Conservation (phyloP, 1,284 basidiomycete genomes). For the Cryptococcus sp. region DNA sequence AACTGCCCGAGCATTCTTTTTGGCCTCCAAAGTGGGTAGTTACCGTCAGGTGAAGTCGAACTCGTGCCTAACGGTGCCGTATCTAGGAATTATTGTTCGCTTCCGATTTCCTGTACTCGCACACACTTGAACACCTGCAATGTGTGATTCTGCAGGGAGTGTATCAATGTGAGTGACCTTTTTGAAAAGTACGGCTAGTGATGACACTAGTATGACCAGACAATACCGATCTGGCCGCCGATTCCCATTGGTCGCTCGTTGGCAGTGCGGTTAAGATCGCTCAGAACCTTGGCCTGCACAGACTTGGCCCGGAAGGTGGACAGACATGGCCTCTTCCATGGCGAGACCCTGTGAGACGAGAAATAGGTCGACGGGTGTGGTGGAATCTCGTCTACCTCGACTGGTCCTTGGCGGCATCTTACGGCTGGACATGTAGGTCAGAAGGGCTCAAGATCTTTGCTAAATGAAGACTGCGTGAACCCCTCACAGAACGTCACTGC, state of each 20-base stretch:
- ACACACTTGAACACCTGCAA: slow-evolving; percentile 15
- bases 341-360: slow-evolving; percentile 15
- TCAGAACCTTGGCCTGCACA: slow-evolving; percentile 29
- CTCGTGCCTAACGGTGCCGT: neutral
- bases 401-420: slow-evolving; percentile 23
- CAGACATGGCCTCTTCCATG: slow-evolving; percentile 21
- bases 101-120: slow-evolving; percentile 11
- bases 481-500: slow-evolving; percentile 27
- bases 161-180: slow-evolving; percentile 11
- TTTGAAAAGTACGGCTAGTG: neutral
- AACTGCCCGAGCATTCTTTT: slow-evolving; percentile 5
- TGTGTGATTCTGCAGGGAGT: slow-evolving; percentile 15
- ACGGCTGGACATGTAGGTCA: slow-evolving; percentile 7
- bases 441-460: too few species aligned
- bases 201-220: neutral
- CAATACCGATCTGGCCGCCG: slow-evolving; percentile 14
- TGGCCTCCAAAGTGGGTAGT: slow-evolving; percentile 6
- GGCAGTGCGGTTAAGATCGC: slow-evolving; percentile 29
- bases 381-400: slow-evolving; percentile 30
- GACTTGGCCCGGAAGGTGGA: slow-evolving; percentile 21
- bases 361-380: slow-evolving; percentile 27
- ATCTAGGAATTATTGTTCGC: slow-evolving; percentile 12
- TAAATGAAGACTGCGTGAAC: slow-evolving; percentile 18
- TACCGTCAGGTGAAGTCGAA: neutral
- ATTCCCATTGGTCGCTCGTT: slow-evolving; percentile 13